Percentiles rank a stretch among this genome's conserved stretches.
phyloP scores from a whole-genome alignment of 495 filamentous ascomycete species.

The Durotheca rogersii region DNA sequence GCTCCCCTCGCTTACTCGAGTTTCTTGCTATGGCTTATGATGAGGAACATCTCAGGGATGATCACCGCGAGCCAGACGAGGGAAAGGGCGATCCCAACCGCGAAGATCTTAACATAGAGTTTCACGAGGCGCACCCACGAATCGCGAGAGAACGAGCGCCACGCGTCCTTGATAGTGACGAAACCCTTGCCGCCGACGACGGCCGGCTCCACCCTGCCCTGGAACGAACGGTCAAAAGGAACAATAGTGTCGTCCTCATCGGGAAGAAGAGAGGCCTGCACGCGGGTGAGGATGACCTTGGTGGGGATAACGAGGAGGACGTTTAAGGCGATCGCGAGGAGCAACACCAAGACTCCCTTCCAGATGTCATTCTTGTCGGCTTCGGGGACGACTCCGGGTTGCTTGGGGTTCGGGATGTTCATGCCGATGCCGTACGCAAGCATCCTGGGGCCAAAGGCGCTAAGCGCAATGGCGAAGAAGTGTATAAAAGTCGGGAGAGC shows the following conservation, averaged over 20 bases:
- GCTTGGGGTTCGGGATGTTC: slow-evolving; percentile 21
- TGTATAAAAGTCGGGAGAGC: slow-evolving; percentile 40
- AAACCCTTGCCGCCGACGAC: slow-evolving; percentile 68
- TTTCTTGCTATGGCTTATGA: slow-evolving; percentile 34
- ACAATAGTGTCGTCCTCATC: slow-evolving; percentile 51
- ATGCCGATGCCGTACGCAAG: slow-evolving; percentile 37
- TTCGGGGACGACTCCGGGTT: slow-evolving; percentile 19
- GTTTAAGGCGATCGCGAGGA: slow-evolving; percentile 31
- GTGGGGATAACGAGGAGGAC: slow-evolving; percentile 45
- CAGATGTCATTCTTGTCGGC: slow-evolving; percentile 29
- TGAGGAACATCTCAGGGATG: slow-evolving; percentile 32
- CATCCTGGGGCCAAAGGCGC: slow-evolving; percentile 28
- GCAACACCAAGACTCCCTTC: slow-evolving; percentile 37
- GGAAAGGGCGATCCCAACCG: slow-evolving; percentile 47
- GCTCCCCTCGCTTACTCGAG: slow-evolving; percentile 14
- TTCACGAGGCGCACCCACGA: slow-evolving; percentile 66
- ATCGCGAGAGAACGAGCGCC: slow-evolving; percentile 65
- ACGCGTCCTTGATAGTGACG: slow-evolving; percentile 68
- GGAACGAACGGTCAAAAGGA: slow-evolving; percentile 54
- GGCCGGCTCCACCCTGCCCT: slow-evolving; percentile 52
- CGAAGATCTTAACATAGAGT: slow-evolving; percentile 64
- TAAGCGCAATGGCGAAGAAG: slow-evolving; percentile 35
- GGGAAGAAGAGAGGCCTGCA: slow-evolving; percentile 53
- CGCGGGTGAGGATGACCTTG: slow-evolving; percentile 45
- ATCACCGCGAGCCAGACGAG: slow-evolving; percentile 48